These are phyloP conservation scores for Eimeria maxima DNA, from an alignment of 169 alveolate species.

Conservation along the genomic window DNA sequence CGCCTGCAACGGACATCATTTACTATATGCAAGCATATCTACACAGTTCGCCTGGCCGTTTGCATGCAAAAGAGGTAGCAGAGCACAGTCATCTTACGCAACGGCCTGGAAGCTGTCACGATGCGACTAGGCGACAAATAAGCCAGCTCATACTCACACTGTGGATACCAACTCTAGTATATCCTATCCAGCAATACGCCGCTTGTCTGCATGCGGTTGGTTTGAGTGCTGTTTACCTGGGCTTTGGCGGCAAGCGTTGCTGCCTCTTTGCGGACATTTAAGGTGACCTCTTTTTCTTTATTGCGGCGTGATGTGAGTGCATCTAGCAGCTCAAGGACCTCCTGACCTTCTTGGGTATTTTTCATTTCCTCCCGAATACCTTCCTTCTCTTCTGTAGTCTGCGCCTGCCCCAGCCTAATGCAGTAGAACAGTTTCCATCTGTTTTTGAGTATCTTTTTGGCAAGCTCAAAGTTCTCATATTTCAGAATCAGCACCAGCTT, in stretches of 20 bases:
- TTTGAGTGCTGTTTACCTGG: slow-evolving; percentile 61
- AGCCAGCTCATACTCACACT: background rate
- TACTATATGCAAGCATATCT: background rate
- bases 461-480: slow-evolving; percentile 96
- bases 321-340: slow-evolving; percentile 92
- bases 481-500: slow-evolving; percentile 93
- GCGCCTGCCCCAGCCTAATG: slow-evolving; percentile 97
- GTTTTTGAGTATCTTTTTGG: slow-evolving; percentile 90
- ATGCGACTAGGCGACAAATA: background rate
- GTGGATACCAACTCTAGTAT: background rate
- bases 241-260: slow-evolving; percentile 88
- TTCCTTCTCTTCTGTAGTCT: slow-evolving; percentile 94
- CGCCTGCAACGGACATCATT: slow-evolving; percentile 46
- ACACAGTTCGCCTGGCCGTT: background rate
- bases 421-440: slow-evolving; percentile 96
- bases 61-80: background rate
- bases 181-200: background rate
- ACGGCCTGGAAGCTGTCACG: background rate
- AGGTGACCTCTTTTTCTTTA: slow-evolving; percentile 90
- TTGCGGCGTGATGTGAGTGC: slow-evolving; percentile 88
- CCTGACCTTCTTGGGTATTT: slow-evolving; percentile 91
- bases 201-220: slow-evolving; percentile 49
- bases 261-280: slow-evolving; percentile 91
- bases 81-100: background rate
- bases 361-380: slow-evolving; percentile 87